phyloP scores from a whole-genome alignment of 805 yeast species.

The Candida golubevii region DNA sequence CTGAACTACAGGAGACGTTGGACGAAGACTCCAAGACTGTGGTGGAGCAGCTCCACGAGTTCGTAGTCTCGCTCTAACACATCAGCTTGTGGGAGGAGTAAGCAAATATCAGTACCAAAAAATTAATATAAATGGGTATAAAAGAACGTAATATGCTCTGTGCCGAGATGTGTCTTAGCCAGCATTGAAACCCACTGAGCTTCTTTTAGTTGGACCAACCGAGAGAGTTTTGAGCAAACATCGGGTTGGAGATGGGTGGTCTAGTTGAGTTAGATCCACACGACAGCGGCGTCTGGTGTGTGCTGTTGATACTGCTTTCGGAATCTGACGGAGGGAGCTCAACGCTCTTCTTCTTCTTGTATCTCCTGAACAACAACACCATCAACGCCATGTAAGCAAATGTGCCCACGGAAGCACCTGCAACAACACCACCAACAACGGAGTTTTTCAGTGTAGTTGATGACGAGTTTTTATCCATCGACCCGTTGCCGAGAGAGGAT shows the following conservation, averaged over 20 bases:
- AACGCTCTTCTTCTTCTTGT: slow-evolving; percentile 37
- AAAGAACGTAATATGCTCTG: not conserved
- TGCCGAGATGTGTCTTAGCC: not conserved
- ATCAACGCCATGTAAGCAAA: slow-evolving; percentile 58
- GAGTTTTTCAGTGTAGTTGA: slow-evolving; percentile 21
- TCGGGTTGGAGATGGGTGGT: slow-evolving; percentile 58
- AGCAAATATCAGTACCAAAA: no score
- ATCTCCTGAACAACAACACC: slow-evolving; percentile 50
- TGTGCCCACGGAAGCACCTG: slow-evolving; percentile 81
- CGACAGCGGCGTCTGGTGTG: slow-evolving; percentile 6
- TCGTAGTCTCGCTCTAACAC: slow-evolving; percentile 1
- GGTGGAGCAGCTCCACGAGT: slow-evolving; percentile 31
- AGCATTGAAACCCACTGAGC: no score
- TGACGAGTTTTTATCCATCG: slow-evolving; percentile 25
- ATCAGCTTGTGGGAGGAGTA: no score
- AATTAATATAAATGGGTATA: slow-evolving; percentile 2
- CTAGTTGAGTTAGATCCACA: slow-evolving; percentile 30
- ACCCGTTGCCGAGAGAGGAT: slow-evolving; percentile 25
- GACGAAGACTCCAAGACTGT: slow-evolving; percentile 46
- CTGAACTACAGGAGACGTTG: slow-evolving; percentile 47
- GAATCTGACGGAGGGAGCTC: slow-evolving; percentile 39
- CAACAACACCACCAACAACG: slow-evolving; percentile 69
- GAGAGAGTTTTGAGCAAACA: slow-evolving; percentile 63
- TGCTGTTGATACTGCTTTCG: slow-evolving; percentile 30
- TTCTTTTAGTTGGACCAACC: slow-evolving; percentile 47